Evolutionary conservation across 2,329 filamentous ascomycete genomes (phyloP).

Genomic region (Dendrostoma leiphaemia): DNA sequence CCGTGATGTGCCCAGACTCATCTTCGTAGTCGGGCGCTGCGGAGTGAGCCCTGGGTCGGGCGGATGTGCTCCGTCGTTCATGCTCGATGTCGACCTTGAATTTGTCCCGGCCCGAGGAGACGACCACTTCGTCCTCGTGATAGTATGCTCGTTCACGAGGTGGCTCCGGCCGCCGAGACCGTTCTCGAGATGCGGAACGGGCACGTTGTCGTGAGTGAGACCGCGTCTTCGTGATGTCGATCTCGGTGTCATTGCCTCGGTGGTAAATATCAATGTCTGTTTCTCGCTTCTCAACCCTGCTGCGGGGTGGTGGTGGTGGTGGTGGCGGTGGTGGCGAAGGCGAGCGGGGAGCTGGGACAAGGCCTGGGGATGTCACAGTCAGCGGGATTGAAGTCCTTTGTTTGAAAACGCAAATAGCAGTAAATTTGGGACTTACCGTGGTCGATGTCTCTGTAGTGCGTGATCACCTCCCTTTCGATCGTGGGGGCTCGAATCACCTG

Average conservation of each 20-base stretch:
- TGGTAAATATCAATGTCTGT: constrained; percentile 63
- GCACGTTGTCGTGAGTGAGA: constrained; percentile 40
- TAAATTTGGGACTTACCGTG: constrained; percentile 60
- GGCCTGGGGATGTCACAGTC: constrained; percentile 34
- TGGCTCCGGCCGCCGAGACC: constrained; percentile 26
- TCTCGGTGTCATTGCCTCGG: constrained; percentile 52
- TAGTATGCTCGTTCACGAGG: constrained; percentile 42
- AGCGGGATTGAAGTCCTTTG: neutral
- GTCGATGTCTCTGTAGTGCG: constrained; percentile 82
- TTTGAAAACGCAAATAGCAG: neutral
- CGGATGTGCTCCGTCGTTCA: constrained; percentile 29
- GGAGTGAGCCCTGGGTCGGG: constrained; percentile 51
- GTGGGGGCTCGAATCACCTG: constrained; percentile 71
- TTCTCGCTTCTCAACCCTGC: constrained; percentile 47
- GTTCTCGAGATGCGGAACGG: constrained; percentile 35
- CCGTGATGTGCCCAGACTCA: constrained; percentile 62
- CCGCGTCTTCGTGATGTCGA: constrained; percentile 49
- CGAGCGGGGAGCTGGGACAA: too few species aligned
- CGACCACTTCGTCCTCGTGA: constrained; percentile 65
- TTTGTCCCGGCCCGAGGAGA: constrained; percentile 55
- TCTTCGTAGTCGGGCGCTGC: constrained; percentile 57
- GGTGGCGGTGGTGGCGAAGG: constrained; percentile 47
- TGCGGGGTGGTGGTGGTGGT: constrained; percentile 47
- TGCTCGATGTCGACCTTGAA: constrained; percentile 43
- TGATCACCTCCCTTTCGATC: constrained; percentile 86